A percentile compares a stretch with the other conserved stretches of the same genome.
Conservation (phyloP, 352 stramenopile genomes). For the Halophytophthora batemanensis region DNA sequence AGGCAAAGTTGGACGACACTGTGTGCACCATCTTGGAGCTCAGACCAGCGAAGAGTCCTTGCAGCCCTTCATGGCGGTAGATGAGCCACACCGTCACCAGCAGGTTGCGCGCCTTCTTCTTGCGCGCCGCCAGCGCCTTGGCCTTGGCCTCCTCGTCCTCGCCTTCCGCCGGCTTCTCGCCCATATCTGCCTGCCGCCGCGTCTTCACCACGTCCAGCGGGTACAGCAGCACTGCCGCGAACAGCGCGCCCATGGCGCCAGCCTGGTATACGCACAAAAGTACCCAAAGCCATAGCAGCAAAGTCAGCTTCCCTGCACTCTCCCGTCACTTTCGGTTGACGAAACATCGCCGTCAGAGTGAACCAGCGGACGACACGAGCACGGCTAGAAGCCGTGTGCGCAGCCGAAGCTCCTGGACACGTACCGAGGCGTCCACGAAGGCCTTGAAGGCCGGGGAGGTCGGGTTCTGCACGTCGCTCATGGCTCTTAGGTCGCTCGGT, state of each 20-base stretch:
- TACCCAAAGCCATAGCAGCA: background rate
- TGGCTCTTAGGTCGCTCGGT: slow-evolving; percentile 8
- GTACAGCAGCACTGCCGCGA: slow-evolving; percentile 69
- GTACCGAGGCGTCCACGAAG: slow-evolving; percentile 74
- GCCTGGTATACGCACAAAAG: slow-evolving; percentile 29
- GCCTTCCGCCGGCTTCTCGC: slow-evolving; percentile 25
- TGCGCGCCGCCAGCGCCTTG: slow-evolving; percentile 23
- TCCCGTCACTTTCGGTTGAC: slow-evolving; percentile 1
- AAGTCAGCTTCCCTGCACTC: slow-evolving; percentile 1
- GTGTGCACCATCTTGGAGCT: slow-evolving; percentile 79
- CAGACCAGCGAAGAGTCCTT: slow-evolving; percentile 63
- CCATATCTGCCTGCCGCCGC: slow-evolving; percentile 53
- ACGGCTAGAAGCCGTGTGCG: background rate
- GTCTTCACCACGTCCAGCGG: slow-evolving; percentile 80
- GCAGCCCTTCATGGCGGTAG: slow-evolving; percentile 57
- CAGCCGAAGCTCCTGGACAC: slow-evolving; percentile 6
- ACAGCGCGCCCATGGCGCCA: slow-evolving; percentile 72
- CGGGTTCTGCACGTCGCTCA: slow-evolving; percentile 24
- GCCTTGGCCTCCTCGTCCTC: slow-evolving; percentile 18
- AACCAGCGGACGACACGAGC: background rate
- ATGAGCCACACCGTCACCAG: slow-evolving; percentile 60
- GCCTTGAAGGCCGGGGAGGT: slow-evolving; percentile 60
- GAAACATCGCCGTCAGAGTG: background rate
- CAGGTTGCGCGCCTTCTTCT: slow-evolving; percentile 48
- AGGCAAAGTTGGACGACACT: slow-evolving; percentile 75